phyloP scores from a whole-genome alignment of 305 asterid genomes.

The Fraxinus sp. region DNA sequence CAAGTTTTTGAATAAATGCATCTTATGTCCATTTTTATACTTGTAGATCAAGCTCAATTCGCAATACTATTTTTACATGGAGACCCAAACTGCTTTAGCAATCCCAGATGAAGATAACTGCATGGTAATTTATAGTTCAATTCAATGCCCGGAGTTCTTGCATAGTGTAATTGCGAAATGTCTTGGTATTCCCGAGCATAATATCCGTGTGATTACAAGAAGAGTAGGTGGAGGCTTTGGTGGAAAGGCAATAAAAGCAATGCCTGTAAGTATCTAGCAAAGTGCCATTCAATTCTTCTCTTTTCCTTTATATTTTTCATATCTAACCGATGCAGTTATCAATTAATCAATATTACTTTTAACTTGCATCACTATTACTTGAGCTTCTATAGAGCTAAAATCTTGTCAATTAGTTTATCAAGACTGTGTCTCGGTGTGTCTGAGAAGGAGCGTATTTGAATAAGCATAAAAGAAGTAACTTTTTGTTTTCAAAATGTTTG shows the following conservation, averaged over 20 bases:
- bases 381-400: background rate
- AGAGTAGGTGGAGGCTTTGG: conserved; percentile 88
- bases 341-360: background rate
- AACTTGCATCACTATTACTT: background rate
- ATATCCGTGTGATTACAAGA: conserved; percentile 68
- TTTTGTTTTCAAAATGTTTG: background rate
- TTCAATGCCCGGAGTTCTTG: conserved; percentile 56
- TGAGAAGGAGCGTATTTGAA: background rate
- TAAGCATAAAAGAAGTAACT: background rate
- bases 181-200: conserved; percentile 69
- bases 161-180: conserved; percentile 62
- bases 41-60: conserved; percentile 61
- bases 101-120: conserved; percentile 88
- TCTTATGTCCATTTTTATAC: background rate
- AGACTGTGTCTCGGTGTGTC: background rate
- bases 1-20: background rate
- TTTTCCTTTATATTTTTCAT: background rate
- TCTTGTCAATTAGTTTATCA: background rate
- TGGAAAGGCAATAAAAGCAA: conserved; percentile 63
- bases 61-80: conserved; percentile 75
- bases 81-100: conserved; percentile 79
- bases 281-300: background rate
- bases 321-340: background rate
- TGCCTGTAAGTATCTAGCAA: conserved; percentile 48
- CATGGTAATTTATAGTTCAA: conserved; percentile 68